These are phyloP conservation scores for Coprinopsis strossmayeri DNA, from an alignment of 768 basidiomycete genomes.

Conservation along the genomic window DNA sequence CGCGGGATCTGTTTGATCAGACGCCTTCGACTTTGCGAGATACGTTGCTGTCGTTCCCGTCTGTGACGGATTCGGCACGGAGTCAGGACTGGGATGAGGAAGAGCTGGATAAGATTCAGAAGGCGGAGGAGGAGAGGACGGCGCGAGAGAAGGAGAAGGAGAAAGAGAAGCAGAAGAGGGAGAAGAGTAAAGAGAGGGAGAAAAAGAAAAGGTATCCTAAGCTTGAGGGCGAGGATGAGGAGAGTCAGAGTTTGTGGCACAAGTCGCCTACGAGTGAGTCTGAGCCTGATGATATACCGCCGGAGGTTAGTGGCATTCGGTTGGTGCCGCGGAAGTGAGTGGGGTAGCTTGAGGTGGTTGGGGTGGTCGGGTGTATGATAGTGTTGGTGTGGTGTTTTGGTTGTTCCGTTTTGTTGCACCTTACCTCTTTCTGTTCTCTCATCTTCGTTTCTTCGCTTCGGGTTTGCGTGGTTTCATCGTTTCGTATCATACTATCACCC, in stretches of 20 bases:
- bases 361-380: too few species aligned
- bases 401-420: too few species aligned
- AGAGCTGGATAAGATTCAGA: slow-evolving; percentile 15
- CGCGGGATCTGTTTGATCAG: slow-evolving; percentile 30
- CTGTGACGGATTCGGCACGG: slow-evolving; percentile 43
- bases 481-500: too few species aligned
- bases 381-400: too few species aligned
- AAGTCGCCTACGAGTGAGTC: slow-evolving; percentile 19
- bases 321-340: slow-evolving; percentile 25
- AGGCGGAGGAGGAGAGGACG: slow-evolving; percentile 15
- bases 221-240: slow-evolving; percentile 49
- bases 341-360: too few species aligned
- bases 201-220: slow-evolving; percentile 43
- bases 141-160: slow-evolving; percentile 25
- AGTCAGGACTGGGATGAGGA: slow-evolving; percentile 35
- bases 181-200: slow-evolving; percentile 17
- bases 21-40: slow-evolving; percentile 21
- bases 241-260: slow-evolving; percentile 50
- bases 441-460: too few species aligned
- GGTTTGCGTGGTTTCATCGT: too few species aligned
- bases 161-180: slow-evolving; percentile 27
- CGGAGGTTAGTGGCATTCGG: slow-evolving; percentile 27
- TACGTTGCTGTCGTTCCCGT: slow-evolving; percentile 42
- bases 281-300: slow-evolving; percentile 19
- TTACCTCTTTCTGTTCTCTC: too few species aligned